Conservation (phyloP, 805 yeast genomes). For the Candida pseudofarinosa region DNA sequence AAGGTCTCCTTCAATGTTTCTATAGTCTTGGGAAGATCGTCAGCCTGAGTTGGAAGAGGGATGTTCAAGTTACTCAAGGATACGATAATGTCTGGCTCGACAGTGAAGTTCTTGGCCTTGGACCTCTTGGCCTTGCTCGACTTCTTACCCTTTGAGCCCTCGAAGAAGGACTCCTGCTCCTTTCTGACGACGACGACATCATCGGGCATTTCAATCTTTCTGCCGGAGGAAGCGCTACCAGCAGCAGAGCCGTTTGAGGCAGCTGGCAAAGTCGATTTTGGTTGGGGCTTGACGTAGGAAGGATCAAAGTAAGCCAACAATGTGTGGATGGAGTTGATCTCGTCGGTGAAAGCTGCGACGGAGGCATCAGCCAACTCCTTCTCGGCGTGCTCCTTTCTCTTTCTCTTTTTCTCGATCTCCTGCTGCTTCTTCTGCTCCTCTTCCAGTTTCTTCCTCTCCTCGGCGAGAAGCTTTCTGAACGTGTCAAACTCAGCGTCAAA, state of each 20-base stretch:
- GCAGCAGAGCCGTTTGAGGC: slow-evolving; percentile 14
- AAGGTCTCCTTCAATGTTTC: slow-evolving; percentile 70
- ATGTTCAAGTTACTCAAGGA: slow-evolving; percentile 73
- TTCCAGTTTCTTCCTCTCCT: slow-evolving; percentile 64
- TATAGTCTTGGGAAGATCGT: slow-evolving; percentile 63
- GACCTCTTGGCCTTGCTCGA: slow-evolving; percentile 47
- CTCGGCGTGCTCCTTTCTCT: slow-evolving; percentile 56
- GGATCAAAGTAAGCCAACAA: slow-evolving; percentile 77
- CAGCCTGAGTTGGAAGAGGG: slow-evolving; percentile 72
- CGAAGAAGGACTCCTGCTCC: slow-evolving; percentile 57
- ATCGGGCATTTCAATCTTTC: slow-evolving; percentile 59
- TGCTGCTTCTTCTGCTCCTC: slow-evolving; percentile 59
- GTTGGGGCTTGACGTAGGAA: slow-evolving; percentile 57
- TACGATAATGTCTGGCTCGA: slow-evolving; percentile 78
- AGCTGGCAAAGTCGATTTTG: slow-evolving; percentile 24
- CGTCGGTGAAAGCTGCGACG: slow-evolving; percentile 77
- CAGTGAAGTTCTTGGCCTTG: slow-evolving; percentile 55
- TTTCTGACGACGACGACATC: slow-evolving; percentile 61
- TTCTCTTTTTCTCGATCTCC: slow-evolving; percentile 49
- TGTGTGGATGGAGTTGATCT: slow-evolving; percentile 71
- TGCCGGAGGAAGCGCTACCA: slow-evolving; percentile 13
- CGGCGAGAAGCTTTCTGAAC: slow-evolving; percentile 63
- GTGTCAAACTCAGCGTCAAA: slow-evolving; percentile 72
- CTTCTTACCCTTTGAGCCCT: slow-evolving; percentile 40
- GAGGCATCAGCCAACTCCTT: slow-evolving; percentile 69